These are phyloP conservation scores for Venturiaceae sp. DNA, from an alignment of 2,329 filamentous ascomycete species.

Conservation along the genomic window DNA sequence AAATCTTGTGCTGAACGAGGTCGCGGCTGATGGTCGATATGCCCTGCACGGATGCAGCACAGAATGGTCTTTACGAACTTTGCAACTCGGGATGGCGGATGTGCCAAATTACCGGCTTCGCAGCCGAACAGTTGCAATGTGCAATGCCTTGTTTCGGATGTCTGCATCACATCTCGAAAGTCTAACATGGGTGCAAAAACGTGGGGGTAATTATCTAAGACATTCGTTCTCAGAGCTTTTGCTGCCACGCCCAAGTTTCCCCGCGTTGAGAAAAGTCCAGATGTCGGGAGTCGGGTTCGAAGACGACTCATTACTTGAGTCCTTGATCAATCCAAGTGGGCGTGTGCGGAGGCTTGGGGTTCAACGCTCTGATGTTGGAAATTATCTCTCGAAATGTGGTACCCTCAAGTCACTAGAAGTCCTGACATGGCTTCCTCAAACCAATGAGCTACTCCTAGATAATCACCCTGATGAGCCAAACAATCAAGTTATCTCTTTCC, in stretches of 20 bases:
- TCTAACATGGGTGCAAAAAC: neutral
- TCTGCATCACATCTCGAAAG: neutral
- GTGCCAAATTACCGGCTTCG: neutral
- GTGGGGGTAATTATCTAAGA: neutral
- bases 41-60: neutral
- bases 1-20: neutral
- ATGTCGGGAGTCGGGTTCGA: neutral
- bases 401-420: neutral
- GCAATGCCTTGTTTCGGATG: neutral
- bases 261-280: neutral
- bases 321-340: neutral
- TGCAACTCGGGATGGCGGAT: neutral
- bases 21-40: neutral
- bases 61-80: neutral
- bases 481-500: neutral
- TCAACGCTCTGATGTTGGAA: neutral
- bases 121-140: neutral
- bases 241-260: neutral
- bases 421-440: neutral
- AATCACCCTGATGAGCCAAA: neutral
- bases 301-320: neutral
- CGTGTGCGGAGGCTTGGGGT: neutral
- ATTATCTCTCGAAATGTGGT: neutral
- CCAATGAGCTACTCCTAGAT: too few relatives aligned
- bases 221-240: neutral